Percentiles rank a stretch among this genome's conserved stretches.
Conservation (phyloP, 345 rosid species). For the Arabidopsis suecica region DNA sequence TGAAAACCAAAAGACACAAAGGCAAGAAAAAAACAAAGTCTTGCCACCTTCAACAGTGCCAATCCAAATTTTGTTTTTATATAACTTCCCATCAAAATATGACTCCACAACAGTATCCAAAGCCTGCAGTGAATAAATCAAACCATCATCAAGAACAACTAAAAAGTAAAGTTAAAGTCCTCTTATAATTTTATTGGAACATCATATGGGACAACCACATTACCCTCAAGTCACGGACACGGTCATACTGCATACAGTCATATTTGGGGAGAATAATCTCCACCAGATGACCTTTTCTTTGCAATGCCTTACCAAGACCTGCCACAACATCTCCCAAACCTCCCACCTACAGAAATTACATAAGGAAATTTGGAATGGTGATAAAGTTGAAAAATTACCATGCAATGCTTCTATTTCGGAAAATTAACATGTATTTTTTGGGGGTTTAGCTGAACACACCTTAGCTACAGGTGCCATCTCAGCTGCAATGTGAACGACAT, state of each 20-base stretch:
- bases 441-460: conserved; percentile 56
- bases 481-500: conserved; percentile 89
- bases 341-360: conserved; percentile 70
- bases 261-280: conserved; percentile 95
- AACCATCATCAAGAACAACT: conserved; percentile 28
- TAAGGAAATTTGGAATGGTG: not conserved
- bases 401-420: not conserved
- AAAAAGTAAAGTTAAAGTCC: not conserved
- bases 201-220: conserved; percentile 24
- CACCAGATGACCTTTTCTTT: conserved; percentile 91
- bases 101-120: conserved; percentile 85
- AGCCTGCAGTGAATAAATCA: conserved; percentile 56
- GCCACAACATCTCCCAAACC: conserved; percentile 98
- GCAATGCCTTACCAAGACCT: conserved; percentile 93
- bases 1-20: conserved; percentile 31
- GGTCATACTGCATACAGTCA: conserved; percentile 93
- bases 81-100: conserved; percentile 80
- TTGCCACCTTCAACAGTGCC: conserved; percentile 79
- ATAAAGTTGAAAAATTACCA: conserved; percentile 1
- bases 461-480: conserved; percentile 99
- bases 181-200: not conserved
- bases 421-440: conserved; percentile 23
- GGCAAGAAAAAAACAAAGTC: conserved; percentile 15
- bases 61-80: conserved; percentile 91
- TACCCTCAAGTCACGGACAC: conserved; percentile 75